Base-by-base conservation (phyloP, 345 rosid species). In the Acer campestre region DNA sequence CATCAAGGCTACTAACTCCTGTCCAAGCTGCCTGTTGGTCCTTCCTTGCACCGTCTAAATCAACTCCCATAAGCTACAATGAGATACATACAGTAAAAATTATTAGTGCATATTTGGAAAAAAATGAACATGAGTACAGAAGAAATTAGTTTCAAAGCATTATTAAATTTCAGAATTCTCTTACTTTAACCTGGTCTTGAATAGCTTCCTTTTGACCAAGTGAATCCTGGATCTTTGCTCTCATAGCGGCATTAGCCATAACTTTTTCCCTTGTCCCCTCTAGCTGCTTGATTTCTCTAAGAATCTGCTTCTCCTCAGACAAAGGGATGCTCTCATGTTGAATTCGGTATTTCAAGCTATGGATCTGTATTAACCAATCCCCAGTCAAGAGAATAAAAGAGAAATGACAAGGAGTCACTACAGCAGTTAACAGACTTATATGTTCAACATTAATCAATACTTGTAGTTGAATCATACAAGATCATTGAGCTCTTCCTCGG, bases 121-220 rank as follows among this genome's bases (percentile, higher is more conserved):
- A n/a, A 71, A 49, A 29, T 64, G 22, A 40, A 25, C 25, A 42
- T 14, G 25, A 76, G 68, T 31, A 40, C n/a, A 18, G 23, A 71
- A 65, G 63, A 35, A 78, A 40, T 4, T 65, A 13, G 40, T n/a
- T 22, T 61, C 51, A 49, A 61, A 58, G 56, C 20, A 72, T 5
- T 10, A 64, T 46, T n/a, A 38, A 73, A 64, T 6, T 53, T 14
- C 63, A 2, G 16, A 66, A 62, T n/a, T 61, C 10, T 77, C 88
- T 88, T 93, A 97, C 99, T 84, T 97, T 94, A 84, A 97, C 98
- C 86, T 91, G 98, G 79, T 87, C 98, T 84, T 91, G 93, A 74
- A 94, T 91, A 71, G 79, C 89, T 75, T 97, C 98, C 82, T 90
- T 93, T 66, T 87, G 94, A 75, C 99, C 99, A 87, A 94, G 40